Percentiles rank a stretch among this genome's conserved stretches.
Evolutionary conservation across 805 yeast genomes (phyloP).

Genomic region (Clavispora phyllophila): DNA sequence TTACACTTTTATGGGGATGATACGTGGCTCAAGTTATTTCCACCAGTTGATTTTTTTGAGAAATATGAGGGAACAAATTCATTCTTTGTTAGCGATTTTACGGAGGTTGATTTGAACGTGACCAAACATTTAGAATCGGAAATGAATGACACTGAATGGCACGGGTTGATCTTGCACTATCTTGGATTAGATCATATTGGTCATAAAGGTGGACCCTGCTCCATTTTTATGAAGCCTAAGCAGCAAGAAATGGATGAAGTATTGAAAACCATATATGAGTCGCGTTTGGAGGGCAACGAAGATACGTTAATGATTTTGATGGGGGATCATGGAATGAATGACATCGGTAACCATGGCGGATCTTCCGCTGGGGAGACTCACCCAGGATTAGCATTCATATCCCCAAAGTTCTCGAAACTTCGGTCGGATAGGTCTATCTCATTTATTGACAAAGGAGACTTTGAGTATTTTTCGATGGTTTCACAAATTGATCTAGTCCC

Average conservation of each 20-base stretch:
- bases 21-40: constrained; percentile 92
- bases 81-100: constrained; percentile 91
- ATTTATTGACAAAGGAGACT: constrained; percentile 36
- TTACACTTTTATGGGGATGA: constrained; percentile 94
- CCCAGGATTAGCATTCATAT: constrained; percentile 68
- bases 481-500: constrained; percentile 75
- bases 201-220: constrained; percentile 89
- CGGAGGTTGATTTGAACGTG: constrained; percentile 90
- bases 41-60: constrained; percentile 48
- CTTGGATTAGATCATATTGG: constrained; percentile 97
- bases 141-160: constrained; percentile 58
- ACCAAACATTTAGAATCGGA: constrained; percentile 76
- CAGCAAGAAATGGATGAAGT: constrained; percentile 83
- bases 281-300: constrained; percentile 13
- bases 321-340: constrained; percentile 98
- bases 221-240: constrained; percentile 74
- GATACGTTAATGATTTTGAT: constrained; percentile 63
- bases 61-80: constrained; percentile 83
- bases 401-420: constrained; percentile 47
- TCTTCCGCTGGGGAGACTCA: constrained; percentile 89
- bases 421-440: constrained; percentile 29
- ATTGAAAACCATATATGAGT: constrained; percentile 44
- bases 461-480: constrained; percentile 46
- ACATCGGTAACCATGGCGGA: constrained; percentile 95
- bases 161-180: constrained; percentile 81